Percentiles rank a stretch among this genome's conserved stretches.
These are phyloP conservation scores for Dentipellis fragilis DNA, from an alignment of 768 basidiomycete species.

Conservation along the genomic window DNA sequence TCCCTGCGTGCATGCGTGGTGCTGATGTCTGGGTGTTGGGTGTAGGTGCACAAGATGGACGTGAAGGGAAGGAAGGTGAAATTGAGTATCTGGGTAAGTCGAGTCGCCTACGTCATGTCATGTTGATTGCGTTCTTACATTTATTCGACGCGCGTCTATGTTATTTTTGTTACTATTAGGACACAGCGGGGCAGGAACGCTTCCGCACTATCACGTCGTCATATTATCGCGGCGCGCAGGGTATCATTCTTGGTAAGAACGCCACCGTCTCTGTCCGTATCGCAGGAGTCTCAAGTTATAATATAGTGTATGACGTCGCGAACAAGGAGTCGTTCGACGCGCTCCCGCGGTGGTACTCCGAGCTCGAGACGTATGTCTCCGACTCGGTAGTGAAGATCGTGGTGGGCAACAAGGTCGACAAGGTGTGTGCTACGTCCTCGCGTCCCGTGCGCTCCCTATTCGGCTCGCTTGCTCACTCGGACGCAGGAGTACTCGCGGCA, in stretches of 20 bases:
- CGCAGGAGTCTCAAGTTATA: not conserved
- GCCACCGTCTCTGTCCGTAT: not conserved
- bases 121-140: not conserved
- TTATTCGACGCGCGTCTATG: not conserved
- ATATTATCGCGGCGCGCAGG: constrained; percentile 87
- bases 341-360: constrained; percentile 85
- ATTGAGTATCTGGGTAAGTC: constrained; percentile 91
- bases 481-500: constrained; percentile 81
- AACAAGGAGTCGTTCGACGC: constrained; percentile 90
- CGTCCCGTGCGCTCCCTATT: not conserved
- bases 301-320: constrained; percentile 89
- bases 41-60: constrained; percentile 81
- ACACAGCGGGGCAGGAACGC: constrained; percentile 94
- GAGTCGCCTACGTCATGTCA: not conserved
- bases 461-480: not conserved
- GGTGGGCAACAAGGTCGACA: constrained; percentile 92
- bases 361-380: constrained; percentile 89
- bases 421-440: constrained; percentile 31
- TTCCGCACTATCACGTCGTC: constrained; percentile 93
- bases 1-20: not conserved
- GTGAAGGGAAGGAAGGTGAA: constrained; percentile 79
- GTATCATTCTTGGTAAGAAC: constrained; percentile 61
- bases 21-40: not conserved
- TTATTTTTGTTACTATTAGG: constrained; percentile 41
- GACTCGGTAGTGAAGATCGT: constrained; percentile 86